Percentiles rank a stretch among this genome's conserved stretches.
Conservation (phyloP, 495 filamentous ascomycete genomes). For the Xylaria palmicola region DNA sequence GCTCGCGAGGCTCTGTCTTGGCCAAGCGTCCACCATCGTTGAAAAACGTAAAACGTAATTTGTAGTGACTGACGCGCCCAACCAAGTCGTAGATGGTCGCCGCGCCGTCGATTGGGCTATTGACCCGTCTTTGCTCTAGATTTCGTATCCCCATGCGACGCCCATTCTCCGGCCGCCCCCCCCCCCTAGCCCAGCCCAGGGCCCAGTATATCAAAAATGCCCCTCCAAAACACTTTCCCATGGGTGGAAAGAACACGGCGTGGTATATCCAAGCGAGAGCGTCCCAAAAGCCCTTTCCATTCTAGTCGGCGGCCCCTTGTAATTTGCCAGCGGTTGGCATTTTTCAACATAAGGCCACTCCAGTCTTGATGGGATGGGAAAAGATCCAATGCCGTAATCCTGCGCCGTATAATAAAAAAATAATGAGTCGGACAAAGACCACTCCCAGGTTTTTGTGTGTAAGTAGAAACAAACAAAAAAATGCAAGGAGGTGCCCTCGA, state of each 20-base stretch:
- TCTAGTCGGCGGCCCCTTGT: conserved; percentile 22
- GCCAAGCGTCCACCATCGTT: conserved; percentile 17
- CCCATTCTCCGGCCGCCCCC: too few relatives aligned
- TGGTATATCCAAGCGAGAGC: conserved; percentile 39
- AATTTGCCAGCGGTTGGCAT: conserved; percentile 21
- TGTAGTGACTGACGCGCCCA: conserved; percentile 1
- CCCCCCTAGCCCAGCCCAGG: conserved; percentile 17
- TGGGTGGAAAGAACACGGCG: conserved; percentile 17
- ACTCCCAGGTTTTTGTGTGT: conserved; percentile 17
- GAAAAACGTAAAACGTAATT: conserved; percentile 11
- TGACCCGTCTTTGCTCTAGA: conserved; percentile 21
- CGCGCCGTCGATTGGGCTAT: conserved; percentile 14
- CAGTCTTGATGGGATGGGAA: conserved; percentile 3
- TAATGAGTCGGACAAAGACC: conserved; percentile 25
- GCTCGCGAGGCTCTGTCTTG: conserved; percentile 2
- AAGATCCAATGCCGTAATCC: conserved; percentile 11
- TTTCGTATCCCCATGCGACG: conserved; percentile 10
- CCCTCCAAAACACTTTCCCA: conserved; percentile 11
- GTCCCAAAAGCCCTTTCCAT: conserved; percentile 25
- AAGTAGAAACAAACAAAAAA: not conserved
- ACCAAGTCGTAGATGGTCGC: not conserved
- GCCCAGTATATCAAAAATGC: conserved; percentile 21
- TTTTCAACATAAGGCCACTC: conserved; percentile 29
- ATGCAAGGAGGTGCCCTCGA: conserved; percentile 16
- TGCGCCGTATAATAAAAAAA: conserved; percentile 20